phyloP scores from a whole-genome alignment of 2,329 filamentous ascomycete genomes.

The Incumbomyces lentus region DNA sequence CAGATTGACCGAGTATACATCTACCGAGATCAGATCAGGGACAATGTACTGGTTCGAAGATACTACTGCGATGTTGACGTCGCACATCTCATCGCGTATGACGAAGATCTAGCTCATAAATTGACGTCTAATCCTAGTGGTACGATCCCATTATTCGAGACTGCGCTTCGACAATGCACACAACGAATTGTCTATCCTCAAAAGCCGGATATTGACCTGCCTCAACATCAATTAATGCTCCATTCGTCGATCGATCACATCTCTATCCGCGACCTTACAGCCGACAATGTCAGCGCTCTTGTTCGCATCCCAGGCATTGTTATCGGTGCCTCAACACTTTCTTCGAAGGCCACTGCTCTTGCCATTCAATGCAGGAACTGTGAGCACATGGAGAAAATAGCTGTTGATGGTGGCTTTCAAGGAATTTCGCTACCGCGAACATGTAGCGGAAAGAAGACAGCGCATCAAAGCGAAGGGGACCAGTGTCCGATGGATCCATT shows the following conservation, averaged over 20 bases:
- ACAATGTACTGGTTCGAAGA: slow-evolving; percentile 88
- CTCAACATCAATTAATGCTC: slow-evolving; percentile 86
- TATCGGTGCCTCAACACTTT: slow-evolving; percentile 92
- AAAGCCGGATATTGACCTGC: slow-evolving; percentile 56
- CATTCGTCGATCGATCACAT: slow-evolving; percentile 86
- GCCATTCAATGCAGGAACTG: slow-evolving; percentile 85
- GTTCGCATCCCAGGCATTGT: slow-evolving; percentile 95
- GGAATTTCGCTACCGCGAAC: slow-evolving; percentile 73
- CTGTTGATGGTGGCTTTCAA: slow-evolving; percentile 74
- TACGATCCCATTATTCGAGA: slow-evolving; percentile 87
- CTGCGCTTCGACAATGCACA: slow-evolving; percentile 79
- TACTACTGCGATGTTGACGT: slow-evolving; percentile 96
- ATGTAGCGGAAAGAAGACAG: slow-evolving; percentile 53
- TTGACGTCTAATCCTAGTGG: slow-evolving; percentile 83
- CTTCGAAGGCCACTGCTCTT: slow-evolving; percentile 82
- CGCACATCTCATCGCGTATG: slow-evolving; percentile 88
- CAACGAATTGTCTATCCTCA: slow-evolving; percentile 86
- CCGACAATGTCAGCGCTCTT: slow-evolving; percentile 84
- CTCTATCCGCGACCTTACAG: slow-evolving; percentile 88
- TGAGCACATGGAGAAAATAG: slow-evolving; percentile 57
- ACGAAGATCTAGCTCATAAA: slow-evolving; percentile 85
- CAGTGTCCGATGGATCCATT: slow-evolving; percentile 90
- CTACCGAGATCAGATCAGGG: slow-evolving; percentile 92
- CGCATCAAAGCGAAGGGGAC: slow-evolving; percentile 54
- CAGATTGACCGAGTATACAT: slow-evolving; percentile 89